Evolutionary conservation across 768 basidiomycete genomes (phyloP).

Genomic region (Rhizopogon vinicolor): DNA sequence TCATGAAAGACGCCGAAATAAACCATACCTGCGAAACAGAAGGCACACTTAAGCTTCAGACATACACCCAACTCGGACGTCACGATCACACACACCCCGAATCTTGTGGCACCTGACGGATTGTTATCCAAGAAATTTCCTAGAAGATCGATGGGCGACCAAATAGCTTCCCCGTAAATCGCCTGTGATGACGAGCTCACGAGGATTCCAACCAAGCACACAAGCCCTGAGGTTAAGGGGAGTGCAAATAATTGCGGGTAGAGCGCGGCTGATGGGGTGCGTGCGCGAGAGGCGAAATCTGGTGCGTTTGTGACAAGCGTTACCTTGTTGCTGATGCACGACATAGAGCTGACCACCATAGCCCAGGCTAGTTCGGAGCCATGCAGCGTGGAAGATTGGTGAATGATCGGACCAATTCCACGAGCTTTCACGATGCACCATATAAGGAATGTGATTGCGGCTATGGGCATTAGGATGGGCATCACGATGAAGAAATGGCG

Average conservation of each 20-base stretch:
- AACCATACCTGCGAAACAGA: slow-evolving; percentile 56
- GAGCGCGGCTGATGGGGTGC: slow-evolving; percentile 51
- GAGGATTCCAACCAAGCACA: slow-evolving; percentile 78
- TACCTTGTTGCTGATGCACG: slow-evolving; percentile 77
- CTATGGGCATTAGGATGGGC: slow-evolving; percentile 65
- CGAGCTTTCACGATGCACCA: slow-evolving; percentile 77
- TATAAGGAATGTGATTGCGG: slow-evolving; percentile 67
- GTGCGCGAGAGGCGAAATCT: slow-evolving; percentile 69
- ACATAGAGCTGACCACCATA: slow-evolving; percentile 69
- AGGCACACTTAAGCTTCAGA: not conserved
- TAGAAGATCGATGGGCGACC: slow-evolving; percentile 74
- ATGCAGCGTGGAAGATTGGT: slow-evolving; percentile 55
- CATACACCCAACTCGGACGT: not conserved
- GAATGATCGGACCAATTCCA: slow-evolving; percentile 73
- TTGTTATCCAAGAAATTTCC: slow-evolving; percentile 61
- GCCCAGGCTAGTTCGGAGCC: slow-evolving; percentile 73
- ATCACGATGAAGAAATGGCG: slow-evolving; percentile 81
- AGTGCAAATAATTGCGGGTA: slow-evolving; percentile 67
- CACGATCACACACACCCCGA: slow-evolving; percentile 40
- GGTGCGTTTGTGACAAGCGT: slow-evolving; percentile 74
- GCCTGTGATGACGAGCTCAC: slow-evolving; percentile 74
- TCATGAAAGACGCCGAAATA: slow-evolving; percentile 74
- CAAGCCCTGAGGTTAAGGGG: slow-evolving; percentile 67
- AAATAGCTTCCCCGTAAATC: slow-evolving; percentile 74
- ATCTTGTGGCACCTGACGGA: slow-evolving; percentile 62